Percentiles rank a stretch among this genome's conserved stretches.
Conservation (phyloP, 495 filamentous ascomycete species). For the Talaromyces adpressus region DNA sequence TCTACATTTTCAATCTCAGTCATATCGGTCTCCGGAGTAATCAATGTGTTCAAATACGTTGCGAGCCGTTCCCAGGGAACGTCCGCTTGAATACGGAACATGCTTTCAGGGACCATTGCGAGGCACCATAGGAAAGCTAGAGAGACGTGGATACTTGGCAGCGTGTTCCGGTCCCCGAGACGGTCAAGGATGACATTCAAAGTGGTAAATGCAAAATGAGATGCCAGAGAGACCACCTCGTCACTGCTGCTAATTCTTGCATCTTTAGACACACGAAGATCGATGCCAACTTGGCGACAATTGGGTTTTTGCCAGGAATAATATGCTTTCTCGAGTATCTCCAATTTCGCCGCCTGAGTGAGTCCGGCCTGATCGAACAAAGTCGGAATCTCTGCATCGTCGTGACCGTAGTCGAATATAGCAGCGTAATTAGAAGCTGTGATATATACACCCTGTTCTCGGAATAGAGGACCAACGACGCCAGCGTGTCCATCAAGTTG, state of each 20-base stretch:
- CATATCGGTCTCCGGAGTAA: conserved; percentile 31
- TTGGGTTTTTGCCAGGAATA: background rate
- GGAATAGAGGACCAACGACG: conserved; percentile 50
- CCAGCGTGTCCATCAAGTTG: conserved; percentile 53
- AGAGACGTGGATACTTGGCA: conserved; percentile 61
- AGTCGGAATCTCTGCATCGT: conserved; percentile 33
- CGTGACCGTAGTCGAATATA: conserved; percentile 55
- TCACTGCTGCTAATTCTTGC: conserved; percentile 9
- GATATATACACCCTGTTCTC: conserved; percentile 54
- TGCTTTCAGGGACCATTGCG: conserved; percentile 41
- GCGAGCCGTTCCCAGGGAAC: conserved; percentile 64
- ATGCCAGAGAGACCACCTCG: conserved; percentile 24
- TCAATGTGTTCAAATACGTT: conserved; percentile 59
- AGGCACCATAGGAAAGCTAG: conserved; percentile 64
- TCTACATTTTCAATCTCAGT: conserved; percentile 39
- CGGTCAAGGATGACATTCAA: conserved; percentile 51
- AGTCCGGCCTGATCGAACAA: conserved; percentile 30
- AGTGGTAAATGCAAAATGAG: conserved; percentile 37
- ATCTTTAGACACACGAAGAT: background rate
- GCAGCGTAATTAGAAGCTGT: conserved; percentile 46
- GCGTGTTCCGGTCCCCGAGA: conserved; percentile 52
- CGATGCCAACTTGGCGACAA: background rate
- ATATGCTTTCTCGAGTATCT: conserved; percentile 1
- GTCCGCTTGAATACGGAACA: conserved; percentile 41
- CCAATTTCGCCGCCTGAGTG: conserved; percentile 15